Percentiles rank a stretch among this genome's conserved stretches.
These are phyloP conservation scores for Arthroderma sp. DNA, from an alignment of 2,329 filamentous ascomycete genomes.

Conservation along the genomic window DNA sequence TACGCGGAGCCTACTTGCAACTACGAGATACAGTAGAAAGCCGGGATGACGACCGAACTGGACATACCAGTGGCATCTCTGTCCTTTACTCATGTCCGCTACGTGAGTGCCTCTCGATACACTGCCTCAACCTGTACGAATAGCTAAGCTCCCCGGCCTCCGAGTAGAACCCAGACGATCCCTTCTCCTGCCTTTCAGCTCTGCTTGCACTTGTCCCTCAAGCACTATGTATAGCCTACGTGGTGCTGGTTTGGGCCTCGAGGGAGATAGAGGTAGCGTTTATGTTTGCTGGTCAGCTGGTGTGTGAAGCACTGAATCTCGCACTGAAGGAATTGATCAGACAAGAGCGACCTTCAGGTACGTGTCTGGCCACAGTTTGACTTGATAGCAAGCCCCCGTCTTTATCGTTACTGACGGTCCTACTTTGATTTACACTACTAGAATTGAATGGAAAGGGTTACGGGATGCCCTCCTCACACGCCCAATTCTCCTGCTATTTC, in stretches of 20 bases:
- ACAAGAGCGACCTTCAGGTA: slow-evolving; percentile 73
- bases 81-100: slow-evolving; percentile 90
- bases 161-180: slow-evolving; percentile 67
- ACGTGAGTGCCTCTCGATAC: slow-evolving; percentile 48
- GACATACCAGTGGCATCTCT: slow-evolving; percentile 56
- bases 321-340: slow-evolving; percentile 79
- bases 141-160: background rate
- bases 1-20: too few relatives aligned
- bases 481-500: slow-evolving; percentile 91
- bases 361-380: slow-evolving; percentile 17
- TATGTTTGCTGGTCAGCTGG: slow-evolving; percentile 84
- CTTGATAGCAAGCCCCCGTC: background rate
- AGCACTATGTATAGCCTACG: slow-evolving; percentile 78
- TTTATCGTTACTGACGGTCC: background rate
- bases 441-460: slow-evolving; percentile 67
- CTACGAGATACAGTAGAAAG: too few relatives aligned
- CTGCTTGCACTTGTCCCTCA: slow-evolving; percentile 92
- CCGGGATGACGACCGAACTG: background rate
- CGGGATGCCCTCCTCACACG: slow-evolving; percentile 92
- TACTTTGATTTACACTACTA: background rate
- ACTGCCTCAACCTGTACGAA: background rate
- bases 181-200: slow-evolving; percentile 73
- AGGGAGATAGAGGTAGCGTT: slow-evolving; percentile 80
- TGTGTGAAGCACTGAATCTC: slow-evolving; percentile 85
- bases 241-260: slow-evolving; percentile 77